Base-by-base conservation (phyloP, 768 basidiomycete species). In the Pisolithus orientalis region DNA sequence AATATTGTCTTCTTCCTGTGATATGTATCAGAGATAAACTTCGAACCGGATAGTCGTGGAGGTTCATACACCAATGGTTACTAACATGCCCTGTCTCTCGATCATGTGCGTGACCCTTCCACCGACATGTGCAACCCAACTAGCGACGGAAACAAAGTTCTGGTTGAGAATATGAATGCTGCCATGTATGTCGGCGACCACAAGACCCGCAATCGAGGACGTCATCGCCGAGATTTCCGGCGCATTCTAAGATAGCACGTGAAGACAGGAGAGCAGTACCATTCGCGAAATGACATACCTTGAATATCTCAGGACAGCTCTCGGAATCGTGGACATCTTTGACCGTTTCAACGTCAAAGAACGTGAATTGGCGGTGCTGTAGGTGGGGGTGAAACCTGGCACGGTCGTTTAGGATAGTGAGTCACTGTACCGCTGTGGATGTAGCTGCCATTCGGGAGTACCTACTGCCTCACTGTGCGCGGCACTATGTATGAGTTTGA, bases 61-160 rank as follows among this genome's bases (percentile, higher is more conserved):
- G 34, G 39, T 21, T 77, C 88, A 47, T 62, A 94, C 93, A 29
- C 94, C 95, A 24, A 98, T 75, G 4, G 92, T 91, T n/a, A 97
- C 75, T 28, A 98, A 73, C 39, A 94, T 74, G 0, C 87, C 89
- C 57, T 82, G 82, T 45, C 80, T 78, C 69, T 95, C 94, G 0
- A 79, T 77, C 83, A 96, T 85, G 62, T 94, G 91, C 8, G 88
- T 91, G 16, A 93, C 90, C 34, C 90, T 74, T 38, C 92, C 92
- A 9, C 76, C 79, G 11, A 78, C 73, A 67, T 93, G 88, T 5
- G 89, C 91, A 45, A 90, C 65, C 91, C 91, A 94, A 54, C 85
- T 85, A 34, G 74, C 74, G 8, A 74, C 64, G 0, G 83, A 75
- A 61, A 87, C 85, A 62, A 93, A 92, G 28, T 86, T 80, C 34